phyloP scores from a whole-genome alignment of 208 protist genomes.

The Acanthamoeba healyi region DNA sequence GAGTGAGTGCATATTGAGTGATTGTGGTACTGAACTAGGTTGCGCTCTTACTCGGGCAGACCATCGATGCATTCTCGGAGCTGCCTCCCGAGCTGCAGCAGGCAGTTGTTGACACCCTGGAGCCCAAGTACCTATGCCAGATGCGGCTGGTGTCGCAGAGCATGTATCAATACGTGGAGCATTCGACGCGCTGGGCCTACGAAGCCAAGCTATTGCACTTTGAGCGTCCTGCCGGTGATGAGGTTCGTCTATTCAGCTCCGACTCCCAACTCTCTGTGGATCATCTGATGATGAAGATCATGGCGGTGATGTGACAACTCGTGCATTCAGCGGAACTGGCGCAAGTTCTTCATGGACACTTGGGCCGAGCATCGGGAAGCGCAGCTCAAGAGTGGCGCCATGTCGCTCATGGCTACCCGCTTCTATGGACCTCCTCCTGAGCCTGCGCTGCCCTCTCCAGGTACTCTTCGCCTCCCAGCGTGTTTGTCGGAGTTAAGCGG shows the following conservation, averaged over 20 bases:
- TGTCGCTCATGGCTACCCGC: no score
- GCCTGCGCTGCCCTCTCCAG: no score
- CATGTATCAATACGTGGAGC: neutral
- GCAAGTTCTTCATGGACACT: neutral
- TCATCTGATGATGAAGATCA: neutral
- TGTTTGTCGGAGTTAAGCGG: no score
- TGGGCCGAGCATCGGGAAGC: neutral
- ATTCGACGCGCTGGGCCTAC: neutral
- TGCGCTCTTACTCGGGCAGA: neutral
- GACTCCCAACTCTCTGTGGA: no score
- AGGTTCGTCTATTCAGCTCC: no score
- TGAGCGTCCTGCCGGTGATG: neutral
- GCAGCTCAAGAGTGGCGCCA: no score
- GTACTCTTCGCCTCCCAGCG: no score
- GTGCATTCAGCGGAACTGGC: neutral
- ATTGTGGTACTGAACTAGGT: no score
- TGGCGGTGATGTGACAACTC: neutral
- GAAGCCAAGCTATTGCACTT: neutral
- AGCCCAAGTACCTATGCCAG: neutral
- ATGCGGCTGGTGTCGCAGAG: neutral
- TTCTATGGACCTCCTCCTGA: no score
- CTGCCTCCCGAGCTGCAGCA: neutral
- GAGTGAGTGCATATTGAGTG: no score
- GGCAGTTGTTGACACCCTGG: neutral
- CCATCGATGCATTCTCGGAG: neutral